Percentiles rank a stretch among this genome's conserved stretches.
These are phyloP conservation scores for Monilinia fructicola DNA, from an alignment of 2,329 filamentous ascomycete genomes.

Conservation along the genomic window DNA sequence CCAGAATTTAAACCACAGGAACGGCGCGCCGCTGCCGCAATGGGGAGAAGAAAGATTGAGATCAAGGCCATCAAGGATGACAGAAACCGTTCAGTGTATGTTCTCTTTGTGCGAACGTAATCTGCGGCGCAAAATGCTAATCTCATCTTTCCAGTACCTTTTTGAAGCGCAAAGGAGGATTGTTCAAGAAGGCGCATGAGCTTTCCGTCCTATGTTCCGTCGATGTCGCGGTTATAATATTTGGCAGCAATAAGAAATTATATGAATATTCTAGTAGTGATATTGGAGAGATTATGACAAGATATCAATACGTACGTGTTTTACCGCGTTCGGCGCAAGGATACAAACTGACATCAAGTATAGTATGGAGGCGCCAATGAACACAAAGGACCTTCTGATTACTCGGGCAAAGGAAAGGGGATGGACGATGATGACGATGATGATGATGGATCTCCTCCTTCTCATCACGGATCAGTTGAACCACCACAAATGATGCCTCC, in stretches of 20 bases:
- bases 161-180: slow-evolving; percentile 94
- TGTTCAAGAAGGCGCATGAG: slow-evolving; percentile 99
- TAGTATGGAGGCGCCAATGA: slow-evolving; percentile 92
- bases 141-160: slow-evolving; percentile 67
- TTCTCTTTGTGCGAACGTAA: slow-evolving; percentile 21
- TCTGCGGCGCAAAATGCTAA: slow-evolving; percentile 17
- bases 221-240: slow-evolving; percentile 97
- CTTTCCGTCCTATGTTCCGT: slow-evolving; percentile 96
- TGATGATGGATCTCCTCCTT: slow-evolving; percentile 67
- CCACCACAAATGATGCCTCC: slow-evolving; percentile 64
- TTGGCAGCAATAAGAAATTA: slow-evolving; percentile 97
- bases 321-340: slow-evolving; percentile 20
- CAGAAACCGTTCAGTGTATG: slow-evolving; percentile 92
- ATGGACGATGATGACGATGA: slow-evolving; percentile 74
- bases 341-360: slow-evolving; percentile 29
- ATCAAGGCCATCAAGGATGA: slow-evolving; percentile 99
- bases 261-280: slow-evolving; percentile 96
- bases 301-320: slow-evolving; percentile 83
- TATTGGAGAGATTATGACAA: slow-evolving; percentile 84
- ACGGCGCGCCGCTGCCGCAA: slow-evolving; percentile 47
- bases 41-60: slow-evolving; percentile 99
- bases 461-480: slow-evolving; percentile 44
- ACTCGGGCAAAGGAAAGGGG: slow-evolving; percentile 70
- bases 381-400: slow-evolving; percentile 93
- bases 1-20: slow-evolving; percentile 33